These are phyloP conservation scores for Endotrypanum monterogeii DNA, from an alignment of 208 protist genomes.

Conservation along the genomic window DNA sequence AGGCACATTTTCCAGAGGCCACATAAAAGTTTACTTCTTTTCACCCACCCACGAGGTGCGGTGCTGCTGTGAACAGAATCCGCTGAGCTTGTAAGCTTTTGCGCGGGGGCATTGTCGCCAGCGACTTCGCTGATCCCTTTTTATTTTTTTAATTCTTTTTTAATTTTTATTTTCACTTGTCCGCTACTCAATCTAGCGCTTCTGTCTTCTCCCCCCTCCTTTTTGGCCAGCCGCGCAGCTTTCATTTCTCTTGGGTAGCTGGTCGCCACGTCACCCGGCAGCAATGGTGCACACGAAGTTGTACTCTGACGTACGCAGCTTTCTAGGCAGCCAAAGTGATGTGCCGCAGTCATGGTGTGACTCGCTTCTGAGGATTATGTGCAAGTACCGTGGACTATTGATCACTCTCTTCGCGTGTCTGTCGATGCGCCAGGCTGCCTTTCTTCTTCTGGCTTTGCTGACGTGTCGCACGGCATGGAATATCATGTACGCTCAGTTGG, in stretches of 20 bases:
- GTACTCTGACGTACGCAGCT: neutral
- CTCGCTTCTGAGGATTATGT: neutral
- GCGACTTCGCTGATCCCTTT: too few relatives aligned
- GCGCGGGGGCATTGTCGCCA: too few relatives aligned
- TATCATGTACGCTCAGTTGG: neutral
- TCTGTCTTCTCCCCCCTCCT: neutral
- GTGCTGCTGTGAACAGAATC: neutral
- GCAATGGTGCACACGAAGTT: neutral
- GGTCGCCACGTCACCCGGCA: neutral
- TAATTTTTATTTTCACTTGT: neutral
- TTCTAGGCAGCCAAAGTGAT: neutral
- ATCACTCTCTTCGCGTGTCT: neutral
- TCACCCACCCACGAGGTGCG: too few relatives aligned
- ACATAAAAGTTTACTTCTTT: too few relatives aligned
- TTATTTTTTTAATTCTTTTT: too few relatives aligned
- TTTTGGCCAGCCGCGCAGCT: neutral
- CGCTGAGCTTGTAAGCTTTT: too few relatives aligned
- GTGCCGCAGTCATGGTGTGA: neutral
- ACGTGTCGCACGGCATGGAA: neutral
- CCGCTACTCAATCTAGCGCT: neutral
- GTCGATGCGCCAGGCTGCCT: too few relatives aligned
- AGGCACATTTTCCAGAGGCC: too few relatives aligned
- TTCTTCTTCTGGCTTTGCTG: neutral
- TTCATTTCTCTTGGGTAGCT: neutral
- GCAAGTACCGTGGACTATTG: neutral